phyloP scores from a whole-genome alignment of 176 grass and related monocot genomes.

The Carex pumila region DNA sequence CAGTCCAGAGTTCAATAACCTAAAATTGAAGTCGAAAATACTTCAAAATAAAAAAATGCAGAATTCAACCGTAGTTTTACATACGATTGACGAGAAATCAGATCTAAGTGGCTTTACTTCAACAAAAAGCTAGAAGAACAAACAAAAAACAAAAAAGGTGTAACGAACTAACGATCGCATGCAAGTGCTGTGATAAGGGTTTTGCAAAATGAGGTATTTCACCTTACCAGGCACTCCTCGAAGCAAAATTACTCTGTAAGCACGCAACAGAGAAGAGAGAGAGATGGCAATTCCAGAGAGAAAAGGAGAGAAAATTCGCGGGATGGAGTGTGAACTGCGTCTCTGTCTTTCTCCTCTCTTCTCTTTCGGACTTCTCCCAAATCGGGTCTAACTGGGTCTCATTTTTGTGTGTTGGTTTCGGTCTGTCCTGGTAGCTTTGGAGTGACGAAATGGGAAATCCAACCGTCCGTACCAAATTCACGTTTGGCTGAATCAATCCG shows the following conservation, averaged over 20 bases:
- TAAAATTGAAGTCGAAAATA: background rate
- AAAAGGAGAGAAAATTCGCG: background rate
- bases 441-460: conserved; percentile 18
- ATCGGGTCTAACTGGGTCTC: background rate
- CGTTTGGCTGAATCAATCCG: background rate
- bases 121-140: background rate
- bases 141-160: background rate
- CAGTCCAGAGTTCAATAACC: background rate
- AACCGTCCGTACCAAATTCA: background rate
- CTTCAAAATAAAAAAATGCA: background rate
- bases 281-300: background rate
- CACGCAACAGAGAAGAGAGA: background rate
- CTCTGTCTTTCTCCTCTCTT: background rate
- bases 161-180: conserved; percentile 10
- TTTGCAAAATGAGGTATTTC: background rate
- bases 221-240: conserved; percentile 8
- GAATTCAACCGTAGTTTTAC: background rate
- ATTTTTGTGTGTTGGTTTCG: background rate
- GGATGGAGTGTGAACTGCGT: conserved; percentile 10
- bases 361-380: background rate
- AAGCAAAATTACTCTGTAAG: background rate
- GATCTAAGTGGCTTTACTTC: conserved; percentile 6
- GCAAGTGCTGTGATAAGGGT: conserved; percentile 8
- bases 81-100: background rate
- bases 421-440: conserved; percentile 5